A percentile compares a stretch with the other conserved stretches of the same genome.
Conservation (phyloP, 2,329 filamentous ascomycete species). For the Rhynchosporium secalis region DNA sequence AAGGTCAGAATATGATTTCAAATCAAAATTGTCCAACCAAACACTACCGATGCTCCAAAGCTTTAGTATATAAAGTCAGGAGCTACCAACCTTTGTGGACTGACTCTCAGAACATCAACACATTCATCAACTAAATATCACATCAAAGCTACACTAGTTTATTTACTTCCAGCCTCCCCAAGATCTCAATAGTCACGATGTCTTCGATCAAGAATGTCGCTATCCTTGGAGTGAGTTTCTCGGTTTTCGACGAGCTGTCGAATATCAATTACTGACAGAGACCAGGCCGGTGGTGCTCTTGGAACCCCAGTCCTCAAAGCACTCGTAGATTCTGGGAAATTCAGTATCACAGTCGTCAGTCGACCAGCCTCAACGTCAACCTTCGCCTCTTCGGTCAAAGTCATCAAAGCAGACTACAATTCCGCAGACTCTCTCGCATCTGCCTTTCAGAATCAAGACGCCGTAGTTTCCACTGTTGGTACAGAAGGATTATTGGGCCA, state of each 20-base stretch:
- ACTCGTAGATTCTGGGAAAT: constrained; percentile 33
- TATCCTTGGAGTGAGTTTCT: constrained; percentile 30
- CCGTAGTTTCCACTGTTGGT: constrained; percentile 52
- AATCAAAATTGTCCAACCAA: no score
- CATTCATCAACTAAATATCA: neutral
- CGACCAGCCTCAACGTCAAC: constrained; percentile 39
- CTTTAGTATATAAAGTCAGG: neutral
- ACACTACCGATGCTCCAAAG: no score
- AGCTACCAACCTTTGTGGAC: neutral
- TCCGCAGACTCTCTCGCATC: constrained; percentile 44
- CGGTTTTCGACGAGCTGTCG: neutral
- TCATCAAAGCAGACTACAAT: constrained; percentile 48
- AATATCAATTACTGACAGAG: neutral
- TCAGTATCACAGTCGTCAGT: constrained; percentile 53
- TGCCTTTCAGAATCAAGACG: constrained; percentile 58
- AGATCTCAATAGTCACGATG: constrained; percentile 22
- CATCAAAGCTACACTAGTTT: neutral
- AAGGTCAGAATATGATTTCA: no score
- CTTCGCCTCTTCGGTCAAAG: constrained; percentile 41
- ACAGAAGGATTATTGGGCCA: constrained; percentile 45
- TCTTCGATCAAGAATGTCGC: constrained; percentile 34
- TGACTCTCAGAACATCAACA: neutral
- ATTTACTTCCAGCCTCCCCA: neutral
- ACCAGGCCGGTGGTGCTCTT: constrained; percentile 32
- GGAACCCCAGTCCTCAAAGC: constrained; percentile 32